A percentile compares a stretch with the other conserved stretches of the same genome.
phyloP scores from a whole-genome alignment of 768 basidiomycete species.

The Fistulinella prunicolor region DNA sequence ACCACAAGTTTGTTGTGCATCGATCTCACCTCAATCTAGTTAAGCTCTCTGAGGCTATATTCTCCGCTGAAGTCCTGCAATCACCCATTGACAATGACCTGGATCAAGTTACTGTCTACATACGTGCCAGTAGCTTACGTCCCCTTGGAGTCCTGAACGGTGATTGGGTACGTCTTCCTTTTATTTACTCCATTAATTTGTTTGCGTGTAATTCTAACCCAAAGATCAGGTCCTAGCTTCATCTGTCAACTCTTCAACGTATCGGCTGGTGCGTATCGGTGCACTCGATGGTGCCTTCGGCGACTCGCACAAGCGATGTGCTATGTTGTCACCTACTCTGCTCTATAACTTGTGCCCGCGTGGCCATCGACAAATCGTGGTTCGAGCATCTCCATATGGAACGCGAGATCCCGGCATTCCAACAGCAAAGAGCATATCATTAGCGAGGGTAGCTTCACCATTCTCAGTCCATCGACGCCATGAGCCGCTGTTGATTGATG shows the following conservation, averaged over 20 bases:
- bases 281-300: conserved; percentile 46
- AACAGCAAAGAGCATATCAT: conserved; percentile 61
- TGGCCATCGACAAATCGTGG: conserved; percentile 28
- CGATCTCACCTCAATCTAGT: background rate
- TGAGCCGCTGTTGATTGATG: conserved; percentile 57
- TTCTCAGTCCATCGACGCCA: conserved; percentile 61
- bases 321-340: conserved; percentile 44
- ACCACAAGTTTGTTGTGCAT: background rate
- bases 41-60: conserved; percentile 13
- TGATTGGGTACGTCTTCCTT: conserved; percentile 63
- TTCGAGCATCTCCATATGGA: conserved; percentile 61
- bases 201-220: background rate
- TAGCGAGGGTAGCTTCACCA: conserved; percentile 81
- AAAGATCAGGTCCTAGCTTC: conserved; percentile 49
- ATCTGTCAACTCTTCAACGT: conserved; percentile 31
- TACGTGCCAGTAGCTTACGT: conserved; percentile 61
- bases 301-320: conserved; percentile 36
- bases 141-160: conserved; percentile 65
- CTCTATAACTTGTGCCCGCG: conserved; percentile 49
- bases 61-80: conserved; percentile 32
- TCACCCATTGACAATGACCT: conserved; percentile 32
- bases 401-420: conserved; percentile 59
- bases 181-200: background rate
- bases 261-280: conserved; percentile 56
- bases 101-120: conserved; percentile 58